These are phyloP conservation scores for Aspergillus olivimuriae DNA, from an alignment of 495 filamentous ascomycete genomes.

Conservation along the genomic window DNA sequence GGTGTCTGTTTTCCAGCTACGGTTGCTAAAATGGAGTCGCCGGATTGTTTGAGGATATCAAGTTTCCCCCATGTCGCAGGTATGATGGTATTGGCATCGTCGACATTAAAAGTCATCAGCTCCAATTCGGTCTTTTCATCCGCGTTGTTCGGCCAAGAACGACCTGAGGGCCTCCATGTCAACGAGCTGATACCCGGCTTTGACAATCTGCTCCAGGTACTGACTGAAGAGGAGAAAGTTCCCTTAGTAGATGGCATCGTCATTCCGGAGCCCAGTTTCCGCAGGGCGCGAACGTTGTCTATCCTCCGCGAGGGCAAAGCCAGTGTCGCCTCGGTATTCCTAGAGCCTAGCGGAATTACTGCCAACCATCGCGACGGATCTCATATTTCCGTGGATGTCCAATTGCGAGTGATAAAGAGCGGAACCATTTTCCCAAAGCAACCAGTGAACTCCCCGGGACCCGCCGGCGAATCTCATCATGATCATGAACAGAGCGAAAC, in stretches of 20 bases:
- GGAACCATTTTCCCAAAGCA: constrained; percentile 49
- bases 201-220: constrained; percentile 68
- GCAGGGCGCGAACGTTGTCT: constrained; percentile 77
- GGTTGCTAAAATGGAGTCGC: constrained; percentile 60
- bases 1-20: constrained; percentile 73
- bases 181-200: constrained; percentile 80
- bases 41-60: constrained; percentile 67
- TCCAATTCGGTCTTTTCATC: constrained; percentile 92
- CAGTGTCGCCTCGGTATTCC: constrained; percentile 64
- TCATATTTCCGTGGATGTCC: constrained; percentile 86
- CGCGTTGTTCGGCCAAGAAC: constrained; percentile 81
- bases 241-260: constrained; percentile 87
- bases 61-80: constrained; percentile 97
- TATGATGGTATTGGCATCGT: constrained; percentile 80
- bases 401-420: constrained; percentile 92
- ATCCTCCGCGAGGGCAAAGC: constrained; percentile 74
- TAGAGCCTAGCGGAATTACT: constrained; percentile 72
- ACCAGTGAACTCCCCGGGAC: constrained; percentile 30
- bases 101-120: constrained; percentile 73
- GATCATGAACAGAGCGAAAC: constrained; percentile 35
- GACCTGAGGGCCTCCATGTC: constrained; percentile 72
- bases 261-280: constrained; percentile 91
- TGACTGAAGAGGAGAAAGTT: constrained; percentile 82
- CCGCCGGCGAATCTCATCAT: too few species aligned
- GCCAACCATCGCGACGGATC: constrained; percentile 86